Percentiles rank a stretch among this genome's conserved stretches.
Evolutionary conservation across 2,329 filamentous ascomycete genomes (phyloP).

Genomic region (Colletotrichum nymphaeae): DNA sequence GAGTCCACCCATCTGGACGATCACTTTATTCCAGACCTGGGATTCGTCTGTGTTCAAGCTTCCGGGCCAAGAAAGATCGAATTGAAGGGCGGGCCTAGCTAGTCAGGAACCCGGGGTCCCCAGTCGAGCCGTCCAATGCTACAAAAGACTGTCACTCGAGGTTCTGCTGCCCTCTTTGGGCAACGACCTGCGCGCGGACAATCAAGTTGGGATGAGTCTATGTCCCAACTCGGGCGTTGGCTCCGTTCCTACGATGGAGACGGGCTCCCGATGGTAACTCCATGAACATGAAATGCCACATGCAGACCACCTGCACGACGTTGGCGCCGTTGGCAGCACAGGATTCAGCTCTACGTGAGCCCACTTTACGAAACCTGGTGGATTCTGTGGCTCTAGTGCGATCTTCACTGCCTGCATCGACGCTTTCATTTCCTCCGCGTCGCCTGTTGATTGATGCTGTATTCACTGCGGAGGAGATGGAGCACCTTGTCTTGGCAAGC

Average conservation of each 20-base stretch:
- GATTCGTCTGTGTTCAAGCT: slow-evolving; percentile 19
- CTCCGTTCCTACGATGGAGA: not conserved
- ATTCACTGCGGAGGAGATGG: slow-evolving; percentile 18
- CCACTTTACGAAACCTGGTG: slow-evolving; percentile 25
- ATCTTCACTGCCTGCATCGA: slow-evolving; percentile 34
- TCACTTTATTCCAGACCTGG: slow-evolving; percentile 31
- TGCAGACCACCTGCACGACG: not conserved
- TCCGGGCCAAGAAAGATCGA: slow-evolving; percentile 17
- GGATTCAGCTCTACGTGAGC: not conserved
- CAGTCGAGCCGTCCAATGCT: not conserved
- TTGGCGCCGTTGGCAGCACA: not conserved
- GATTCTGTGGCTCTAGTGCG: slow-evolving; percentile 23
- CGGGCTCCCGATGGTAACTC: not conserved
- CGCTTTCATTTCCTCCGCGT: slow-evolving; percentile 35
- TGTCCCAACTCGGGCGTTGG: slow-evolving; percentile 13
- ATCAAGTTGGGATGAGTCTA: slow-evolving; percentile 31
- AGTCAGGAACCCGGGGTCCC: slow-evolving; percentile 23
- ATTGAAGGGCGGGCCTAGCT: slow-evolving; percentile 29
- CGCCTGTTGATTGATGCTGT: slow-evolving; percentile 30
- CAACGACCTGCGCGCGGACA: slow-evolving; percentile 21
- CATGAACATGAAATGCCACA: not conserved
- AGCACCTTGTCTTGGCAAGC: slow-evolving; percentile 1
- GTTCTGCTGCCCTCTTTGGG: slow-evolving; percentile 10
- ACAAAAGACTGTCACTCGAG: not conserved
- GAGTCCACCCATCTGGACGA: slow-evolving; percentile 8